These are phyloP conservation scores for Russula olivacea DNA, from an alignment of 768 basidiomycete species.

Conservation along the genomic window DNA sequence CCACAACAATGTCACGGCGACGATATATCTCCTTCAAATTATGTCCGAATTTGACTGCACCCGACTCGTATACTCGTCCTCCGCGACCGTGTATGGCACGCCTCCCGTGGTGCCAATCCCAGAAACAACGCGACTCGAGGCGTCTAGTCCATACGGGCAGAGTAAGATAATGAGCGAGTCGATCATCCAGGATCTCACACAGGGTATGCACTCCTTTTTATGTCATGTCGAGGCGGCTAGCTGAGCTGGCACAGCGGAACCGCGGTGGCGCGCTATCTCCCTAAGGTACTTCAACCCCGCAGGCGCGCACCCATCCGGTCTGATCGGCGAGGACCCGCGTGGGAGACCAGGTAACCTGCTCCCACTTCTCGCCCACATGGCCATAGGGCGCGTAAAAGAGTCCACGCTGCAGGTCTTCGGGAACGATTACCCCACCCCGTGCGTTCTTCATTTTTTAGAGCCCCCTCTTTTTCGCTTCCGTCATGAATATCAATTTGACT, in stretches of 20 bases:
- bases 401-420: conserved; percentile 71
- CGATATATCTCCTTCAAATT: conserved; percentile 75
- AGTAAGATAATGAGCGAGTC: conserved; percentile 95
- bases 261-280: conserved; percentile 75
- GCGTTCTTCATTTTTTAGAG: conserved; percentile 15
- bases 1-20: conserved; percentile 87
- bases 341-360: conserved; percentile 93
- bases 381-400: conserved; percentile 78
- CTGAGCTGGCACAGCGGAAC: conserved; percentile 48
- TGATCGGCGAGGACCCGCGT: conserved; percentile 93
- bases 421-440: conserved; percentile 95
- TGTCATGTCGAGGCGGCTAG: not conserved
- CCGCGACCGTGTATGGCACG: conserved; percentile 96
- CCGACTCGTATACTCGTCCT: conserved; percentile 93
- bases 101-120: conserved; percentile 91
- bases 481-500: not conserved
- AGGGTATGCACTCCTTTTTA: conserved; percentile 43
- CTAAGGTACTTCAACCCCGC: conserved; percentile 99
- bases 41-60: conserved; percentile 83
- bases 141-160: conserved; percentile 90
- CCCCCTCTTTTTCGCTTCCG: not conserved
- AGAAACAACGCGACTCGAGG: conserved; percentile 79
- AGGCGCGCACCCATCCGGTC: conserved; percentile 94
- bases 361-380: conserved; percentile 91
- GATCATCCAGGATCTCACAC: conserved; percentile 82